Conservation (phyloP, 768 basidiomycete genomes). For the Cystobasidium onofrii region DNA sequence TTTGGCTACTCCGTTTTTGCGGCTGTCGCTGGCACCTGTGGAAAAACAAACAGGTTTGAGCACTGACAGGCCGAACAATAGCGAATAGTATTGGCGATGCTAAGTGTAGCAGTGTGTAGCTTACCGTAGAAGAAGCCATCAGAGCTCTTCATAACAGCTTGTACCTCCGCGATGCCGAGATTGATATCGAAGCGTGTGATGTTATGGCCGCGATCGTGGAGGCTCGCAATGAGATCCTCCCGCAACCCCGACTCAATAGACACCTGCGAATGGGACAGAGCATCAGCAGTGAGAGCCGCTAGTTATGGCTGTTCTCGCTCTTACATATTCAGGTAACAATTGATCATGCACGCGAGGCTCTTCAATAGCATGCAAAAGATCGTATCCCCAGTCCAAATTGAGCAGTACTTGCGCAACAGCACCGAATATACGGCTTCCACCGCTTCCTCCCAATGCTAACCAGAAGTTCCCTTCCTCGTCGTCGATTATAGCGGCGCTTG, state of each 20-base stretch:
- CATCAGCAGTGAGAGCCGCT: background rate
- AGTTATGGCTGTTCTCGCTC: background rate
- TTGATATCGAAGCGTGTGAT: conserved; percentile 47
- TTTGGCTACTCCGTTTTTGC: conserved; percentile 85
- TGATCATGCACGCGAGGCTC: conserved; percentile 76
- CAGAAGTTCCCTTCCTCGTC: conserved; percentile 63
- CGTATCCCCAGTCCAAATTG: conserved; percentile 65
- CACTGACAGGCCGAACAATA: no score
- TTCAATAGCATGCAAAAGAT: conserved; percentile 74
- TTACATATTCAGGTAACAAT: conserved; percentile 55
- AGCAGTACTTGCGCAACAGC: conserved; percentile 70
- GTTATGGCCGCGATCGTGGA: conserved; percentile 62
- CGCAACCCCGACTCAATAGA: conserved; percentile 61
- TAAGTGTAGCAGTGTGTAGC: background rate
- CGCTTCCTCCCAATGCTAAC: conserved; percentile 70
- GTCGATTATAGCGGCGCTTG: conserved; percentile 69
- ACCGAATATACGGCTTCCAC: conserved; percentile 76
- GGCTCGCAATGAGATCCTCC: conserved; percentile 52
- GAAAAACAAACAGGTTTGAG: no score
- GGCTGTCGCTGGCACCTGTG: conserved; percentile 74
- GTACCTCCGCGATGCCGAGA: conserved; percentile 63
- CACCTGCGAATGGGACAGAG: conserved; percentile 43
- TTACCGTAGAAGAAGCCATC: conserved; percentile 32
- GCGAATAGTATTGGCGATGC: no score
- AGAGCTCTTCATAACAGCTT: conserved; percentile 17